Evolutionary conservation across 208 protist genomes (phyloP), one percentile per base, ranked within the genome.

Genomic region (Sergeia podlipaevii): DNA sequence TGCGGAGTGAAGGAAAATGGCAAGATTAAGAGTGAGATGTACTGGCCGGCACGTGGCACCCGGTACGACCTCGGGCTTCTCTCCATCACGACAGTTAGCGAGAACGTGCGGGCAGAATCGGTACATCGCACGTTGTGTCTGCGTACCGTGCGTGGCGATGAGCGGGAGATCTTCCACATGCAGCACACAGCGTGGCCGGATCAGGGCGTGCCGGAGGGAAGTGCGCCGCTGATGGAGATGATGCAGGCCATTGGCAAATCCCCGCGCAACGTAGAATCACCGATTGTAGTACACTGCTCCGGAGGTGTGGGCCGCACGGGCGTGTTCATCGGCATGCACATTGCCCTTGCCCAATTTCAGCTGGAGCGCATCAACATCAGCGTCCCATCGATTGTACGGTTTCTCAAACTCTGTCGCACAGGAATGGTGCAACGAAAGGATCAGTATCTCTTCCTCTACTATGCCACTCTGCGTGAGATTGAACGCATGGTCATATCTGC

Each of bases 101-200:
- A 85, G 44, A 84, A 49, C 33, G 38, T 44, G 39, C 56, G 64
- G 23, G 58, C 65, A 15, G 76, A 90, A 39, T 73, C 67, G 42
- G 62, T 90, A 6, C 71, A 77, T 21, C 65, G 85, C 13, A 68
- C 66, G 23, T 50, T 91, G 11, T 20, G 72, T 17, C 53, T 90
- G 23, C 70, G 62, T 27, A 82, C 60, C 37, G 58, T 65, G 17
- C 50, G 60, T 13, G 76, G 75, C 29, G 70, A 83, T 42, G 71
- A 81, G 45, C 77, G 80, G 38, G 54, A 74, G 21, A 63, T 93
- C n/a, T 54, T 59, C 30, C 85, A 94, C 39, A 84, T 94, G 53
- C 80, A 94, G 69, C 87, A 93, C 64, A 44, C 76, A 28, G 58
- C 62, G 6, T 96, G 90, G 90, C 90, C 87, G 7, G 90, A 96